phyloP scores from a whole-genome alignment of 192 early-diverging fungal species.

The Backusella mclennaniae region DNA sequence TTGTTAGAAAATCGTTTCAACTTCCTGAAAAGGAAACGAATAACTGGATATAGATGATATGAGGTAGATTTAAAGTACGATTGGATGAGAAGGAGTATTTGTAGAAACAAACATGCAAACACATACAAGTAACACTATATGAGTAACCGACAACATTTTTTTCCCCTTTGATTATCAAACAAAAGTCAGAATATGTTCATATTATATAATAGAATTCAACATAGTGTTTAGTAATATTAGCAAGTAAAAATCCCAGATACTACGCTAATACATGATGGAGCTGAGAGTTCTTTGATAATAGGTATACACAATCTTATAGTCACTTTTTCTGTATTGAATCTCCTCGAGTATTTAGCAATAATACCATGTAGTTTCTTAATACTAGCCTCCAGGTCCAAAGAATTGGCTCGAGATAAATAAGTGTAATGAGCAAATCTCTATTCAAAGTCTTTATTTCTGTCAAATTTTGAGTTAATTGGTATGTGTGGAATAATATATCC shows the following conservation, averaged over 20 bases:
- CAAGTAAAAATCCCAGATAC: not conserved
- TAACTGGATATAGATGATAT: not conserved
- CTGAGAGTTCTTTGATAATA: not conserved
- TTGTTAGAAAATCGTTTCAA: conserved; percentile 28
- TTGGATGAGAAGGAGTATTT: conserved; percentile 28
- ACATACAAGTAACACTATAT: not conserved
- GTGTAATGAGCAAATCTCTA: no score
- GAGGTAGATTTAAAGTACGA: not conserved
- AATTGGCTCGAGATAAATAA: no score
- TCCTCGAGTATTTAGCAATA: no score
- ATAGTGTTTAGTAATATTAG: not conserved
- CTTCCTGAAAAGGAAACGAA: not conserved
- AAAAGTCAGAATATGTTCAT: not conserved
- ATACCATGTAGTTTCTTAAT: no score
- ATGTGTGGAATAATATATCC: no score
- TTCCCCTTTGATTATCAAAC: not conserved
- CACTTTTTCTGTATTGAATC: no score
- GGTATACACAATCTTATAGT: no score
- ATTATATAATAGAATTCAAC: not conserved
- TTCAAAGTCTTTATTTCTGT: no score
- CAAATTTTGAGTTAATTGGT: no score
- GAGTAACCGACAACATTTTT: not conserved
- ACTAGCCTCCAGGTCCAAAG: no score
- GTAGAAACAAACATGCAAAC: not conserved
- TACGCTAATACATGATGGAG: not conserved